Evolutionary conservation across 768 basidiomycete species (phyloP).

Genomic region (Daedalea quercina): DNA sequence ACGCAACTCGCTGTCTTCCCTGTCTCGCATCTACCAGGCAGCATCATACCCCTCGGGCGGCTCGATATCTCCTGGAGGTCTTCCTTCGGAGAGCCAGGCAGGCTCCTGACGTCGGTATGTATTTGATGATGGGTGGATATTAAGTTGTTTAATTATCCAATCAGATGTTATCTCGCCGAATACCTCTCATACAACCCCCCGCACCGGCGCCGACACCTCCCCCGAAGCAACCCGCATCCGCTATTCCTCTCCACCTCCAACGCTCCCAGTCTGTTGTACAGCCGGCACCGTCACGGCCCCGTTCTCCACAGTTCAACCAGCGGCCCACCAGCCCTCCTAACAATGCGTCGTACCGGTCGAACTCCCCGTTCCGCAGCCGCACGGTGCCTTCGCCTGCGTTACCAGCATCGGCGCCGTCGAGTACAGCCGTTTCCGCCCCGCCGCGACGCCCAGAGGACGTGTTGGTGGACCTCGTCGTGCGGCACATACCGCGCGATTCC

Average conservation of each 20-base stretch:
- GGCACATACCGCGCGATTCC: constrained; percentile 36
- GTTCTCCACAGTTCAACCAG: constrained; percentile 47
- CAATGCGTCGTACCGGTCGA: constrained; percentile 35
- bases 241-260: constrained; percentile 74
- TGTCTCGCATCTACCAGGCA: constrained; percentile 53
- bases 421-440: neutral
- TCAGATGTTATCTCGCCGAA: constrained; percentile 72
- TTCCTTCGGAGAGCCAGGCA: constrained; percentile 77
- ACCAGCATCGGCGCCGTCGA: constrained; percentile 22
- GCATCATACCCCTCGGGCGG: constrained; percentile 72
- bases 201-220: constrained; percentile 22
- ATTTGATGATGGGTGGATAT: neutral
- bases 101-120: constrained; percentile 73
- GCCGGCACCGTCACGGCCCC: constrained; percentile 41
- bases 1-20: constrained; percentile 36
- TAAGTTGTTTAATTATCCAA: neutral
- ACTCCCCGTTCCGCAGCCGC: constrained; percentile 35
- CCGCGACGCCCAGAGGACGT: constrained; percentile 29
- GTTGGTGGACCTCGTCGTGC: constrained; percentile 52
- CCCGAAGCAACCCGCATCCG: constrained; percentile 49
- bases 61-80: constrained; percentile 89
- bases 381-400: constrained; percentile 12
- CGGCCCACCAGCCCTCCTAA: constrained; percentile 54
- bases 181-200: constrained; percentile 45
- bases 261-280: constrained; percentile 34